Conservation (phyloP, 2,329 filamentous ascomycete species). For the Venturia nashicola region DNA sequence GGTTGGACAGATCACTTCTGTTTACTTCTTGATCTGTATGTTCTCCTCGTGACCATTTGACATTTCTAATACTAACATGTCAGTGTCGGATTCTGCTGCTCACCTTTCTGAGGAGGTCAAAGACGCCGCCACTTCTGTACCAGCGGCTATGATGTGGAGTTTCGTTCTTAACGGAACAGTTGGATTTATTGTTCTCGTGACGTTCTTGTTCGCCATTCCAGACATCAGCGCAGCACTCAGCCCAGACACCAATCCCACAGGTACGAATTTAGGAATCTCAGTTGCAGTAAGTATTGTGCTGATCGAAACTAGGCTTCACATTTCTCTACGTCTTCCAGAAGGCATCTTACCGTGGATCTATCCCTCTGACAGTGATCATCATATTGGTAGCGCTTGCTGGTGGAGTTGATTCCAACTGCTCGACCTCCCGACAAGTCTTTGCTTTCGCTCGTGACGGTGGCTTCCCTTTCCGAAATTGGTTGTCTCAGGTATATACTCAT, state of each 20-base stretch:
- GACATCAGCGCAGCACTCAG: slow-evolving; percentile 17
- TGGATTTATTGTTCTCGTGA: slow-evolving; percentile 25
- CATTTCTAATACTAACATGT: background rate
- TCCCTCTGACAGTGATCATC: slow-evolving; percentile 16
- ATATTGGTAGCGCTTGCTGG: slow-evolving; percentile 15
- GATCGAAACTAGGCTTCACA: slow-evolving; percentile 20
- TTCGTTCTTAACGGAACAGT: slow-evolving; percentile 24
- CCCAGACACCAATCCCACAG: background rate
- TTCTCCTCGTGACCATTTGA: background rate
- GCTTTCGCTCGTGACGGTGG: slow-evolving; percentile 18
- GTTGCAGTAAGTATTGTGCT: slow-evolving; percentile 7
- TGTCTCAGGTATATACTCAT: slow-evolving; percentile 15
- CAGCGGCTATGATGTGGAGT: slow-evolving; percentile 28
- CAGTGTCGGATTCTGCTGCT: slow-evolving; percentile 27
- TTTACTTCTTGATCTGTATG: slow-evolving; percentile 15
- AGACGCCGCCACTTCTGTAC: slow-evolving; percentile 28
- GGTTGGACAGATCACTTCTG: slow-evolving; percentile 20
- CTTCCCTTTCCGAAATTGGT: slow-evolving; percentile 16
- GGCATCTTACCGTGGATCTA: slow-evolving; percentile 15
- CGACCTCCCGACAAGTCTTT: slow-evolving; percentile 15
- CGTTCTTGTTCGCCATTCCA: slow-evolving; percentile 23
- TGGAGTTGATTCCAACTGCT: slow-evolving; percentile 17
- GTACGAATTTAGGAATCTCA: background rate
- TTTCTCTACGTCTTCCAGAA: slow-evolving; percentile 24
- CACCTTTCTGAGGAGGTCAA: slow-evolving; percentile 33